Evolutionary conservation across 371 early-diverging fungal genomes (phyloP).

Genomic region (Umbelopsis sp.): DNA sequence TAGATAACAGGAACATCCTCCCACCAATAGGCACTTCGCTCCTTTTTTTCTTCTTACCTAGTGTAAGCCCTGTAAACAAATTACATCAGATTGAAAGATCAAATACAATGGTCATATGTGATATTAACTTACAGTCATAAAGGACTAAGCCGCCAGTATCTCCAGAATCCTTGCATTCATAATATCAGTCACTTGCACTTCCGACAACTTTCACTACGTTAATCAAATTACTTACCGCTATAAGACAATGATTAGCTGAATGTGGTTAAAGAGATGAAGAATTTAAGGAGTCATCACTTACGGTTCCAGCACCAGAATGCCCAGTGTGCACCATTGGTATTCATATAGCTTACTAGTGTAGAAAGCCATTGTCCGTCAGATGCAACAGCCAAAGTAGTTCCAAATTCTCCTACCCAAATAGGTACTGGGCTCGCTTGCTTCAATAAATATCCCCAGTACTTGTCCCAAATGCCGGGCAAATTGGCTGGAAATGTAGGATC

Average conservation of each 20-base stretch:
- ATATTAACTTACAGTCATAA: conserved; percentile 18
- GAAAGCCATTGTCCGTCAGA: conserved; percentile 22
- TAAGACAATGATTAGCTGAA: neutral
- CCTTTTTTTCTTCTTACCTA: neutral
- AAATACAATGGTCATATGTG: too few species aligned
- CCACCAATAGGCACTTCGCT: neutral
- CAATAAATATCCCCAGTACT: conserved; percentile 27
- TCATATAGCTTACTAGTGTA: conserved; percentile 24
- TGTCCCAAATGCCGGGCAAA: conserved; percentile 22
- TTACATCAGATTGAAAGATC: too few species aligned
- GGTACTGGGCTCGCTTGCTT: conserved; percentile 23
- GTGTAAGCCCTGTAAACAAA: neutral
- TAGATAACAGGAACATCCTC: neutral
- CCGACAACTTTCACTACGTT: neutral
- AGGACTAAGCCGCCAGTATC: conserved; percentile 30
- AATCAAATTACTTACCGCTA: neutral
- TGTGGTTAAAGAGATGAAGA: neutral
- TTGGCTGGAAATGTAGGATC: conserved; percentile 31
- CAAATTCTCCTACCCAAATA: conserved; percentile 29
- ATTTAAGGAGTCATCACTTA: neutral
- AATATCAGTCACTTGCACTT: neutral
- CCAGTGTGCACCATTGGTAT: conserved; percentile 26
- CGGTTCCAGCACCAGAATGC: conserved; percentile 37
- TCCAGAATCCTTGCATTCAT: conserved; percentile 24
- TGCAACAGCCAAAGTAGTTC: conserved; percentile 24